Evolutionary conservation across 2,329 filamentous ascomycete species (phyloP), one percentile per base, ranked within the genome.

Genomic region (Pseudonectria foliicola): DNA sequence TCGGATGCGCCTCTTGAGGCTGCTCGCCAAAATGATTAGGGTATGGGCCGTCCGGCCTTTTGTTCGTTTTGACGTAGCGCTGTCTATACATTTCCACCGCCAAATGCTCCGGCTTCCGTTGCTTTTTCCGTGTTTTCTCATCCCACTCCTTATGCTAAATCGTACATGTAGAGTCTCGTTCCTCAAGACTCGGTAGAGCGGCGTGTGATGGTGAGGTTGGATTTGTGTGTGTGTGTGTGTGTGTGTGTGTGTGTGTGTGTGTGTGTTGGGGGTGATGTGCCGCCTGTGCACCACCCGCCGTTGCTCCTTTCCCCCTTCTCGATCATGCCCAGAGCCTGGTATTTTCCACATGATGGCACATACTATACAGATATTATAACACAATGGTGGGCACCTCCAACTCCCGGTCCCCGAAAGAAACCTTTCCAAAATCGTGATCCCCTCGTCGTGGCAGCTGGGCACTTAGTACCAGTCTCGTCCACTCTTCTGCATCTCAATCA

Each of bases 401-500:
- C 14, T 29, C 13, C 37, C 14, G 21, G 15, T 21, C 10, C 30
- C 41, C 44, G 48, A 45, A 39, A 47, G 42, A 42, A 39, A 36
- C 40, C 32, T 38, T 31, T 31, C 40, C 44, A 43, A 39, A 36
- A 36, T 42, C 40, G 8, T 48, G 44, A 49, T 49, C 46, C 50
- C 42, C 31, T 38, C 32, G 42, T 35, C 34, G 38, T 47, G 39
- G 38, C 31, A 44, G 36, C 34, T 34, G 34, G 27, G 31, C 13
- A 25, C 14, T 65, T 64, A 78, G 49, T 75, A 74, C 62, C 74
- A 96, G 66, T 98, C 92, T 55, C 92, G 79, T 37, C 85, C 90
- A 61, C 87, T 93, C 80, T 98, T 98, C 64, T 98, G 92, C 70
- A 98, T 79, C 68, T 98, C 92, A 57, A 98, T 96, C 61, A 98